phyloP scores from a whole-genome alignment of 805 yeast genomes.

The Komagataella populi region DNA sequence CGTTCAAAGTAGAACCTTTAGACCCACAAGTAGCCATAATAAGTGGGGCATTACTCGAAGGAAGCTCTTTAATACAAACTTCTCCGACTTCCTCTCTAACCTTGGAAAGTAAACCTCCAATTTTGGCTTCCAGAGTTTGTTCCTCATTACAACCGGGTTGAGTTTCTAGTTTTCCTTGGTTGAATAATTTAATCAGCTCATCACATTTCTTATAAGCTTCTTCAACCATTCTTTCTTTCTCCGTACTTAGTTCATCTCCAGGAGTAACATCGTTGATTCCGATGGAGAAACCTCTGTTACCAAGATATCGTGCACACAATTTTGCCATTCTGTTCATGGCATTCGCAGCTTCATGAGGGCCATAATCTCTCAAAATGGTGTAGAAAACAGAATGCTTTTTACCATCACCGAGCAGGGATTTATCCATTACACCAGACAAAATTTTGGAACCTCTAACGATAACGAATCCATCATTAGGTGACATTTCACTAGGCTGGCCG shows the following conservation, averaged over 20 bases:
- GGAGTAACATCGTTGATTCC: conserved; percentile 98
- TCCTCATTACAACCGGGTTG: conserved; percentile 99
- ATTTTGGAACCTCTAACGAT: conserved; percentile 82
- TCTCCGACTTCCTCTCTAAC: conserved; percentile 99
- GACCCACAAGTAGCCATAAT: conserved; percentile 99
- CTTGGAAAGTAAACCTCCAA: conserved; percentile 89
- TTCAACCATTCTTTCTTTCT: conserved; percentile 83
- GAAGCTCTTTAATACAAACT: conserved; percentile 87
- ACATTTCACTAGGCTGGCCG: conserved; percentile 81
- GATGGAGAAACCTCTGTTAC: conserved; percentile 92
- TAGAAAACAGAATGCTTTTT: conserved; percentile 94
- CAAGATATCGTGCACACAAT: conserved; percentile 87
- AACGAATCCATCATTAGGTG: conserved; percentile 93
- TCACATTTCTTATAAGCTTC: conserved; percentile 85
- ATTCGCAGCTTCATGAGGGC: conserved; percentile 88
- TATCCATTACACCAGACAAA: conserved; percentile 93
- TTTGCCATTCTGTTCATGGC: conserved; percentile 99
- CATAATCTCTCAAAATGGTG: conserved; percentile 88
- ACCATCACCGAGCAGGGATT: conserved; percentile 93
- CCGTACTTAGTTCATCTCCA: conserved; percentile 55
- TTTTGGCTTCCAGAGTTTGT: conserved; percentile 93
- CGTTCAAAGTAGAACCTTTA: conserved; percentile 94
- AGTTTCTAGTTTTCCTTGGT: conserved; percentile 83
- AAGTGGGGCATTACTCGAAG: conserved; percentile 83
- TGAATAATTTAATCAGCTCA: conserved; percentile 66